These are phyloP conservation scores for Haplographium delicatum DNA, from an alignment of 495 filamentous ascomycete species.

Conservation along the genomic window DNA sequence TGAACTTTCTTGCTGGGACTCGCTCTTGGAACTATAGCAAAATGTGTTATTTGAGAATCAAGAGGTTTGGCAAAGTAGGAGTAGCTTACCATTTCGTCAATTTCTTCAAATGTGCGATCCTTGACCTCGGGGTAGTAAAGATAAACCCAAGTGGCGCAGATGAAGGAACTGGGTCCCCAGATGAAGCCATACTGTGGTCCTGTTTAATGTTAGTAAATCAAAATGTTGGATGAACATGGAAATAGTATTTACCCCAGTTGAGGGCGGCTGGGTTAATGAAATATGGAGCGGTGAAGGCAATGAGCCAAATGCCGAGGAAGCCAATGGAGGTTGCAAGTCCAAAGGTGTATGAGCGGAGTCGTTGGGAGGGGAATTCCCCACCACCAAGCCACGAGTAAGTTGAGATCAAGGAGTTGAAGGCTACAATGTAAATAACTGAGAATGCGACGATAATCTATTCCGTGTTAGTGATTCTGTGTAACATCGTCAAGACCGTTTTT, in stretches of 20 bases:
- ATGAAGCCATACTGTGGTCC: slow-evolving; percentile 39
- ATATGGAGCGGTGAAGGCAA: slow-evolving; percentile 54
- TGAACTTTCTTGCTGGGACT: slow-evolving; percentile 38
- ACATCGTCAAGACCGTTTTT: not conserved
- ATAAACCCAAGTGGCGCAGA: slow-evolving; percentile 41
- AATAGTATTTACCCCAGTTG: slow-evolving; percentile 51
- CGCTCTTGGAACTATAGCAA: slow-evolving; percentile 41
- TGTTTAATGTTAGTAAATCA: no score
- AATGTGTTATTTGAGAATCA: slow-evolving; percentile 46
- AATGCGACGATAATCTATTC: slow-evolving; percentile 41
- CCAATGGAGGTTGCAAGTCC: slow-evolving; percentile 48
- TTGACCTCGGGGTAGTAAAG: slow-evolving; percentile 68
- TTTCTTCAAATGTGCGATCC: slow-evolving; percentile 63
- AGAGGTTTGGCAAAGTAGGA: slow-evolving; percentile 33
- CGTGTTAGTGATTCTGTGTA: not conserved
- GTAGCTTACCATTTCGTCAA: slow-evolving; percentile 32
- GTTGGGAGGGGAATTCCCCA: slow-evolving; percentile 52
- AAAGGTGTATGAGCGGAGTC: slow-evolving; percentile 51
- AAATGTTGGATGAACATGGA: no score
- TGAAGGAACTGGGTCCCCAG: slow-evolving; percentile 35
- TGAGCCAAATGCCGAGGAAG: slow-evolving; percentile 50
- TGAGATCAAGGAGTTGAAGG: slow-evolving; percentile 48
- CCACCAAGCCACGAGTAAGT: slow-evolving; percentile 57
- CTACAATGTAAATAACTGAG: slow-evolving; percentile 50
- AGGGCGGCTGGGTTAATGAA: slow-evolving; percentile 54